phyloP scores from a whole-genome alignment of 177 flowering plant species.

The Vitis hybrid region DNA sequence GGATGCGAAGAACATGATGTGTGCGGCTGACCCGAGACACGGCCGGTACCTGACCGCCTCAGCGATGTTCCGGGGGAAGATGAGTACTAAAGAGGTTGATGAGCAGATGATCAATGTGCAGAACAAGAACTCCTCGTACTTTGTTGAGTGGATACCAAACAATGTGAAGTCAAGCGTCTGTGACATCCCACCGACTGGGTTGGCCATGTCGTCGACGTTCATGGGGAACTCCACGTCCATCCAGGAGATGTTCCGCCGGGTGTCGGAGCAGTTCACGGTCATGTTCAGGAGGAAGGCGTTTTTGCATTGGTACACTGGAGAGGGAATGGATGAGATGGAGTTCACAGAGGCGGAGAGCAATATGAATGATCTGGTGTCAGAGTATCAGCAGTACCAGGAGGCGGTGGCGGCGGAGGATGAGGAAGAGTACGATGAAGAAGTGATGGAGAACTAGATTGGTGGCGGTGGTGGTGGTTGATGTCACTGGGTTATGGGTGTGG shows the following conservation, averaged over 20 bases:
- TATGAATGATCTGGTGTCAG: conserved; percentile 60
- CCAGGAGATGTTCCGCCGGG: conserved; percentile 52
- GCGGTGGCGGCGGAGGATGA: conserved; percentile 38
- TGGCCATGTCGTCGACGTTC: conserved; percentile 54
- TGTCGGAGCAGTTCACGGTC: conserved; percentile 55
- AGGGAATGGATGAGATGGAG: conserved; percentile 64
- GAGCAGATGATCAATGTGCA: conserved; percentile 53
- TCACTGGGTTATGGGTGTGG: conserved; percentile 4
- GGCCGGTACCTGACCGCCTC: conserved; percentile 70
- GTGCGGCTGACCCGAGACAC: conserved; percentile 64
- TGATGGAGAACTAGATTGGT: conserved; percentile 10
- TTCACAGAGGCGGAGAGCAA: conserved; percentile 58
- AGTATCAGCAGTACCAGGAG: conserved; percentile 61
- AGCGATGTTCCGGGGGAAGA: conserved; percentile 67
- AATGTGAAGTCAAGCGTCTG: conserved; percentile 61
- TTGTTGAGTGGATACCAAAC: conserved; percentile 61
- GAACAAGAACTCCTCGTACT: conserved; percentile 59
- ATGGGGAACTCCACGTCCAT: conserved; percentile 56
- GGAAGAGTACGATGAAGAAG: conserved; percentile 30
- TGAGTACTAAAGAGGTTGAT: conserved; percentile 59
- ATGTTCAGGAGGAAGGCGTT: conserved; percentile 57
- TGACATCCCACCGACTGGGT: conserved; percentile 53
- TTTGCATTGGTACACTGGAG: conserved; percentile 58
- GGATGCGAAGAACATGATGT: conserved; percentile 68
- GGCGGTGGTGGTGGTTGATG: background rate